Base-by-base conservation (phyloP, 495 filamentous ascomycete genomes). In the Hypoxylon cercidicola region DNA sequence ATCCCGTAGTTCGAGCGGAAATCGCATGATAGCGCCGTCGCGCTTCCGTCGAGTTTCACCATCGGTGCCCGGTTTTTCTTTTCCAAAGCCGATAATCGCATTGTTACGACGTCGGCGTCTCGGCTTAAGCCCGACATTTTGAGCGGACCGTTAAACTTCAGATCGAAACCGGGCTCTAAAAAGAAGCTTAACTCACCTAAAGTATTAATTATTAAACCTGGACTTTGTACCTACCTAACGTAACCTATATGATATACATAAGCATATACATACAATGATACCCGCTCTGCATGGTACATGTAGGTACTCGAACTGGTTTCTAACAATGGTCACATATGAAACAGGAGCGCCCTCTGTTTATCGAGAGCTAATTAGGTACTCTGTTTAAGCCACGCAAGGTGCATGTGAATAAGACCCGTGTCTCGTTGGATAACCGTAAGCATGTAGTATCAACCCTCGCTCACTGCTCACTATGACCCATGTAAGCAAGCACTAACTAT, bases 401-500 rank as follows among this genome's bases (percentile, higher is more conserved):
- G 11, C 9, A 39, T 1, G 20, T 43, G 15, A 41, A 53, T 53
- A 40, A 19, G 34, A 57, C 34, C 30, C 30, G 30, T n/a, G 10
- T 32, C n/a, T n/a, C n/a, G 30, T 28, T 37, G 10, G 2, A 63
- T 18, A 34, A 15, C 34, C 45, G 53, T 64, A 64, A 64, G 54
- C 61, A 54, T 32, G 34, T 43, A 25, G 35, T 50, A 57, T 30
- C 20, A 34, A 32, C 23, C 19, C 13, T 58, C 25, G 6, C 34
- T 52, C 30, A 34, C 25, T 46, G 40, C 25, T 16, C 16, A 19
- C 45, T 16, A 28, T 30, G 13, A 61, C 51, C 62, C 56, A 47
- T 66, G 63, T 66, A 46, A 66, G 56, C 63, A 46, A 66, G 56
- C 63, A 56, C 25, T 16, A 18, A 15, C 30, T 34, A 48, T 57